Evolutionary conservation across 1,139 yeast genomes (phyloP).

Genomic region (Diutina catenulata): DNA sequence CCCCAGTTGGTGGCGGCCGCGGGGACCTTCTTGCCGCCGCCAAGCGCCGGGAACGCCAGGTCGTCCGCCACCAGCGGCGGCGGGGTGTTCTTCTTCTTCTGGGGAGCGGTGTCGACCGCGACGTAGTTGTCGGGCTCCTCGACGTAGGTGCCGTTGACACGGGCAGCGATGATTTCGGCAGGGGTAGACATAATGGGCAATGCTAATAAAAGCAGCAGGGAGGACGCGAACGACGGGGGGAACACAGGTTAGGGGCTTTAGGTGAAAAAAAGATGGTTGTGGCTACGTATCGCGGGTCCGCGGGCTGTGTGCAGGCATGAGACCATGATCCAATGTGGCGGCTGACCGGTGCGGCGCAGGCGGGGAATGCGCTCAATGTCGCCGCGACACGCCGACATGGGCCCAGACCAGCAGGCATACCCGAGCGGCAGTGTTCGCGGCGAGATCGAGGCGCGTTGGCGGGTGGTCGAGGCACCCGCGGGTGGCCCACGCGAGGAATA

Average conservation of each 20-base stretch:
- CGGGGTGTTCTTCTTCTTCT: slow-evolving; percentile 12
- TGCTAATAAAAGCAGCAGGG: slow-evolving; percentile 7
- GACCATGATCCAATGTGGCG: not conserved
- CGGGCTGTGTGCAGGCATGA: not conserved
- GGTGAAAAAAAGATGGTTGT: not conserved
- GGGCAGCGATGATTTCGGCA: slow-evolving; percentile 49
- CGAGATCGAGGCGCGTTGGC: no score
- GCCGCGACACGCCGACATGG: no score
- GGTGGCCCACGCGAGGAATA: no score
- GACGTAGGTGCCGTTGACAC: slow-evolving; percentile 26
- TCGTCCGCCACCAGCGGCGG: slow-evolving; percentile 24
- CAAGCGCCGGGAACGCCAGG: slow-evolving; percentile 65
- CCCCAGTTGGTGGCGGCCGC: slow-evolving; percentile 19
- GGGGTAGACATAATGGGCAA: slow-evolving; percentile 37
- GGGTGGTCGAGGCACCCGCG: no score
- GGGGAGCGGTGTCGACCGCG: slow-evolving; percentile 12
- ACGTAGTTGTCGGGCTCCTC: slow-evolving; percentile 9
- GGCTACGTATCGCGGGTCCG: not conserved
- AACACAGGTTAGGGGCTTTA: not conserved
- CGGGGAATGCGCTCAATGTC: no score
- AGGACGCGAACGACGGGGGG: not conserved
- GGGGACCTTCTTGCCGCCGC: slow-evolving; percentile 22
- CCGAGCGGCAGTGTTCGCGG: no score
- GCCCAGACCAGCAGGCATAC: no score
- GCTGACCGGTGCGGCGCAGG: no score